Base-by-base conservation (phyloP, 805 yeast genomes). In the Nakazawaea peltata region DNA sequence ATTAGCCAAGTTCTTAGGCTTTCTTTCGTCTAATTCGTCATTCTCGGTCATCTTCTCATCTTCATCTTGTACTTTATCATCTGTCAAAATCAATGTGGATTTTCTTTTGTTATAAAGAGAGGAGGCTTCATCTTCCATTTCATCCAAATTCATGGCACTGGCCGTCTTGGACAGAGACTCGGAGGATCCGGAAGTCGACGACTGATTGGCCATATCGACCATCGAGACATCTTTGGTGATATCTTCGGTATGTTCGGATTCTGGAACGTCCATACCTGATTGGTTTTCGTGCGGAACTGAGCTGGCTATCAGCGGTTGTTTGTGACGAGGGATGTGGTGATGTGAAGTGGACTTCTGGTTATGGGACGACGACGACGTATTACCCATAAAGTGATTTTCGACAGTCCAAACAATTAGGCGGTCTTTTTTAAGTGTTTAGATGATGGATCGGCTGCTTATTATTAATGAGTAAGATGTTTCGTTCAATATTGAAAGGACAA, bases 11-110 rank as follows among this genome's bases (percentile, higher is more conserved):
- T 21, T 6, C 17, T 47, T 51, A 26, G 50, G 46, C 29, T 53
- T 57, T 25, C 51, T 44, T 14, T 29, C 38, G 30, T 47, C 42
- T 45, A 47, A 42, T 8, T 49, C 57, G 28, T 49, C 55, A 24
- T 35, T 44, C n/a, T 41, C 38, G 5, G 30, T 16, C 39, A 36
- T 36, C 16, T 26, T 26, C 19, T 36, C 41, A 32, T 43, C 50
- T 19, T 50, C 56, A 36, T 56, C 51, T 21, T 51, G 57, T 12
- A 46, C 46, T 16, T 48, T 53, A 19, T 53, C 83, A 41, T 80
- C 87, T 1, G 80, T 74, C 27, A 84, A 67, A 12, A 83, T 74
- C 35, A 83, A 47, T 0, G 92, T 81, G 2, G 88, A 78, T 54
- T 78, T 80, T 43, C 86, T 65, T 46, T 84, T 66, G n/a, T n/a